A percentile compares a stretch with the other conserved stretches of the same genome.
phyloP scores from a whole-genome alignment of 169 alveolate species.

The Eimeria sp. region DNA sequence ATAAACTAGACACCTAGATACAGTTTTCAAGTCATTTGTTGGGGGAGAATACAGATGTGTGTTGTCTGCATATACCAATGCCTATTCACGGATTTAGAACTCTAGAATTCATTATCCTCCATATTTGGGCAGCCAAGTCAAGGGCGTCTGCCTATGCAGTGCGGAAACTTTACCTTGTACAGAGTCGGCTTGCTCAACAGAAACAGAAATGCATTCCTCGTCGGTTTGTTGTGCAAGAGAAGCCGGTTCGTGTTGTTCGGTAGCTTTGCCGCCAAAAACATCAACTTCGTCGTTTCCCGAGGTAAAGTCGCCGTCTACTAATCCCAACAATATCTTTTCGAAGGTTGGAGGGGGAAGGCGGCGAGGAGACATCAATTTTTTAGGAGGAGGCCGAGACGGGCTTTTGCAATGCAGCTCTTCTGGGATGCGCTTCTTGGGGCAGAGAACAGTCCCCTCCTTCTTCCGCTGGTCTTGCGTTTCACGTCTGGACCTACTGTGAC shows the following conservation, averaged over 20 bases:
- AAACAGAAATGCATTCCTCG: constrained; percentile 37
- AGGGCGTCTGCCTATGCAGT: neutral
- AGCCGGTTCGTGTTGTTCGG: neutral
- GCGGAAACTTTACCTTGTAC: neutral
- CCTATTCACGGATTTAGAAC: neutral
- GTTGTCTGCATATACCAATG: neutral
- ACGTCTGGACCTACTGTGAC: neutral
- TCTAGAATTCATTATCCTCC: neutral
- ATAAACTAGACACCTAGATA: neutral
- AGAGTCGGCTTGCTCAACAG: constrained; percentile 24
- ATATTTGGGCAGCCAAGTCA: neutral
- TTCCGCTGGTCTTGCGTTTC: neutral
- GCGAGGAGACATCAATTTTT: constrained; percentile 60
- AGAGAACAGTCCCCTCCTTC: neutral
- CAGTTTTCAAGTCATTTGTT: neutral
- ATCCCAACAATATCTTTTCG: constrained; percentile 68
- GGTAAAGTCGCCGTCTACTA: constrained; percentile 49
- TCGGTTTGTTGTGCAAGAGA: neutral
- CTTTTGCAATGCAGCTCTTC: neutral
- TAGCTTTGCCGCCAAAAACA: constrained; percentile 9
- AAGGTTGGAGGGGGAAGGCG: constrained; percentile 77
- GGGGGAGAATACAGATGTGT: neutral
- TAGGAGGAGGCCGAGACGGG: constrained; percentile 9
- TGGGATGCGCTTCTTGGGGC: neutral
- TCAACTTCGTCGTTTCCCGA: constrained; percentile 33